Evolutionary conservation across 176 grass and related monocot species (phyloP).

Genomic region (Calamus simplicifolius): DNA sequence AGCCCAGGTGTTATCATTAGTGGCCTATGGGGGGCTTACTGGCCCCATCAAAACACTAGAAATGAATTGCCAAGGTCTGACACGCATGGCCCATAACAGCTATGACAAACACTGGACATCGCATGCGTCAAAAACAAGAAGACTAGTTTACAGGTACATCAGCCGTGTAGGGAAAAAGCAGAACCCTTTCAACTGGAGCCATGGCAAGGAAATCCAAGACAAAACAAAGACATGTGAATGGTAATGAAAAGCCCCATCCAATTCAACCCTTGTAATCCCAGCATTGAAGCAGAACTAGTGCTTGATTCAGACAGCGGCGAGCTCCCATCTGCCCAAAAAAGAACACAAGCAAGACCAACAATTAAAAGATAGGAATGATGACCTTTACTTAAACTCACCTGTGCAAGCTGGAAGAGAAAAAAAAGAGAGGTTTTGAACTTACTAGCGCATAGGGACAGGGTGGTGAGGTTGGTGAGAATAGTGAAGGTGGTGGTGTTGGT

Average conservation of each 20-base stretch:
- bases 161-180: no score
- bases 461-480: slow-evolving; percentile 67
- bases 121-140: no score
- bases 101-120: no score
- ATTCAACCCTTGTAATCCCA: slow-evolving; percentile 24
- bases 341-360: not conserved
- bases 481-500: slow-evolving; percentile 55
- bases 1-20: no score
- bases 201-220: slow-evolving; percentile 15
- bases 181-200: not conserved
- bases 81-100: no score
- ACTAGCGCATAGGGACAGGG: slow-evolving; percentile 50
- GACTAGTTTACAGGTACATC: no score
- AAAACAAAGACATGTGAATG: slow-evolving; percentile 34
- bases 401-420: not conserved
- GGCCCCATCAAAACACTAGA: no score
- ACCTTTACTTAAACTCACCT: no score
- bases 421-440: slow-evolving; percentile 16
- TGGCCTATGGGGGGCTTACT: no score
- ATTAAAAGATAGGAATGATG: no score
- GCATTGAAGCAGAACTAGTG: slow-evolving; percentile 14
- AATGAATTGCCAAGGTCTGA: no score
- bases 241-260: slow-evolving; percentile 28
- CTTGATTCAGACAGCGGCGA: slow-evolving; percentile 41
- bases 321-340: slow-evolving; percentile 27